A percentile compares a stretch with the other conserved stretches of the same genome.
Evolutionary conservation across 805 yeast genomes (phyloP).

Genomic region (Starmerella stellata): DNA sequence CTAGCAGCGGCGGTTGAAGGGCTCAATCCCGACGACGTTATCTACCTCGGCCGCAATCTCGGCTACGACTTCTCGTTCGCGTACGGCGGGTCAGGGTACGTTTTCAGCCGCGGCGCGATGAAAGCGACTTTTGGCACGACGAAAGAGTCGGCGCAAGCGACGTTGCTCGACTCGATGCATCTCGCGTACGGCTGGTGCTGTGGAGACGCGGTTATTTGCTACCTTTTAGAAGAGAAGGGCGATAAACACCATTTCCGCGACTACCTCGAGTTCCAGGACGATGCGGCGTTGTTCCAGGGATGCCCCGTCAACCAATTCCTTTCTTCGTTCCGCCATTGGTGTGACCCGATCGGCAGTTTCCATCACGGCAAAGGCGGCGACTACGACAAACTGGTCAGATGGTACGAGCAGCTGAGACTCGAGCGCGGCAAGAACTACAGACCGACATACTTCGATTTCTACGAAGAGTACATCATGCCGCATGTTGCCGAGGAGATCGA

Average conservation of each 20-base stretch:
- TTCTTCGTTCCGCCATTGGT: constrained; percentile 17
- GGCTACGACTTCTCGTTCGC: constrained; percentile 19
- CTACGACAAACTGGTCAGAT: constrained; percentile 20
- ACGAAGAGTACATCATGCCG: constrained; percentile 21
- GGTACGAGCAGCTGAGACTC: constrained; percentile 12
- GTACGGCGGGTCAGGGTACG: constrained; percentile 26
- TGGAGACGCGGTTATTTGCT: constrained; percentile 24
- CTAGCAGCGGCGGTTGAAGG: constrained; percentile 16
- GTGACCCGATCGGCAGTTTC: constrained; percentile 21
- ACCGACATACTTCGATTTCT: constrained; percentile 18
- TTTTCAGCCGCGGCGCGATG: constrained; percentile 22
- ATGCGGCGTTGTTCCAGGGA: constrained; percentile 20
- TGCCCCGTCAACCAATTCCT: constrained; percentile 15
- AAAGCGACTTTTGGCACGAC: constrained; percentile 16
- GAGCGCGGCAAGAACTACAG: constrained; percentile 5
- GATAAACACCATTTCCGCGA: constrained; percentile 3
- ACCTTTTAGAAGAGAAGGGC: constrained; percentile 14
- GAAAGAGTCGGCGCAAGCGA: constrained; percentile 2
- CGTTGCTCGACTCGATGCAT: constrained; percentile 14
- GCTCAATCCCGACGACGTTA: constrained; percentile 18
- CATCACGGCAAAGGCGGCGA: constrained; percentile 22
- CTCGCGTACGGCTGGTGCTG: constrained; percentile 19
- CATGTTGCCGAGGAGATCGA: constrained; percentile 14
- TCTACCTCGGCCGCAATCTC: constrained; percentile 21
- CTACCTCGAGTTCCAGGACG: constrained; percentile 10